phyloP scores from a whole-genome alignment of 169 alveolate species.

The Plasmodium knowlesi region DNA sequence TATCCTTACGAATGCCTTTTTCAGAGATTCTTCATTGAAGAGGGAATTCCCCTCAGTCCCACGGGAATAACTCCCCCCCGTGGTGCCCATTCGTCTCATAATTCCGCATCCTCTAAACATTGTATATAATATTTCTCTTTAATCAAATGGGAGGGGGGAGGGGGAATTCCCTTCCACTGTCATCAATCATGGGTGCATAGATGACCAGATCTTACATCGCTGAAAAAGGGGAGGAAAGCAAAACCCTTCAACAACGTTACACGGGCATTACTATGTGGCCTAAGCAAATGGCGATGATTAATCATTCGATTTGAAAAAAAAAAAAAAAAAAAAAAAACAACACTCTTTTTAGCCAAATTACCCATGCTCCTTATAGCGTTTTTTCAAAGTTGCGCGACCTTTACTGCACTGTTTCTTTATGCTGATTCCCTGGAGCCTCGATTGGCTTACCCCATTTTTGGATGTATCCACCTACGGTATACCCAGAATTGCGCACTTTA shows the following conservation, averaged over 20 bases:
- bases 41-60: neutral
- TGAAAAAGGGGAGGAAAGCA: neutral
- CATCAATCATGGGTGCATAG: neutral
- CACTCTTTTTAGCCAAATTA: neutral
- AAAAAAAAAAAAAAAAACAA: slow-evolving; percentile 3
- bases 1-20: slow-evolving; percentile 40
- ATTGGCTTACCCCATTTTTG: neutral
- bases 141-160: neutral
- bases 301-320: neutral
- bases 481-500: neutral
- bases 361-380: neutral
- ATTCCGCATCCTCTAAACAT: neutral
- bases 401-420: no score
- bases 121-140: neutral
- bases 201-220: neutral
- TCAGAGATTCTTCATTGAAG: slow-evolving; percentile 15
- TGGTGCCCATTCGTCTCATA: neutral
- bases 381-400: neutral
- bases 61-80: neutral
- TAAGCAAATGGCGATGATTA: neutral
- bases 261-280: neutral
- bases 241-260: neutral
- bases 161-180: neutral
- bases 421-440: neutral
- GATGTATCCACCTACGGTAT: neutral